Percentiles rank a stretch among this genome's conserved stretches.
phyloP scores from a whole-genome alignment of 805 yeast species.

The Candida hispaniensis region DNA sequence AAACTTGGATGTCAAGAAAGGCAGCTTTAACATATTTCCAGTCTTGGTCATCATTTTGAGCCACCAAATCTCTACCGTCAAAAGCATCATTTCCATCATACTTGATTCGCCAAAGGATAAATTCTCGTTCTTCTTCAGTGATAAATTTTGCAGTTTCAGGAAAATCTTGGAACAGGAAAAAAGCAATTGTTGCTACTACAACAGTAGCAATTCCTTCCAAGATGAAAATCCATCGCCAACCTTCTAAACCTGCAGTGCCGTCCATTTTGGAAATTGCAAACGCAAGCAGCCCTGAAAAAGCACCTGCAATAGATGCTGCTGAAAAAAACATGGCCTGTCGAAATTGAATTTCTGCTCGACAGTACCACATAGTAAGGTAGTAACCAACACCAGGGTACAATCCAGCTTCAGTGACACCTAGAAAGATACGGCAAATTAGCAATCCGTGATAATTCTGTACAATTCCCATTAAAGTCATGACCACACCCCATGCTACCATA shows the following conservation, averaged over 20 bases:
- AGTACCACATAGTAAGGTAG: slow-evolving; percentile 27
- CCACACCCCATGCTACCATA: slow-evolving; percentile 31
- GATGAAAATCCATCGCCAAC: slow-evolving; percentile 44
- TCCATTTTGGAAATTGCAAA: slow-evolving; percentile 37
- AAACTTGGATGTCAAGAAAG: slow-evolving; percentile 42
- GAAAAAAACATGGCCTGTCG: slow-evolving; percentile 33
- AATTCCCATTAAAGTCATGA: slow-evolving; percentile 29
- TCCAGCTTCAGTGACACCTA: slow-evolving; percentile 37
- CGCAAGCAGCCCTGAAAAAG: slow-evolving; percentile 39
- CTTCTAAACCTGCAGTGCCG: slow-evolving; percentile 32
- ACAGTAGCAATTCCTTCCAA: slow-evolving; percentile 39
- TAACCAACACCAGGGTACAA: slow-evolving; percentile 37
- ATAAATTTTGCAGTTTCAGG: slow-evolving; percentile 49
- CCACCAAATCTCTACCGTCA: slow-evolving; percentile 12
- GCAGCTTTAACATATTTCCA: slow-evolving; percentile 36
- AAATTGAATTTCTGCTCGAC: slow-evolving; percentile 31
- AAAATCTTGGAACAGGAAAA: slow-evolving; percentile 33
- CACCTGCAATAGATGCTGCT: slow-evolving; percentile 32
- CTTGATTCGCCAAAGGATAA: slow-evolving; percentile 26
- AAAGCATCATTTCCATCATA: slow-evolving; percentile 10
- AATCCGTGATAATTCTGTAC: slow-evolving; percentile 28
- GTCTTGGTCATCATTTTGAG: slow-evolving; percentile 31
- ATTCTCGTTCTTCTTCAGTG: slow-evolving; percentile 35
- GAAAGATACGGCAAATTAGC: slow-evolving; percentile 30
- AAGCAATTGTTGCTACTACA: slow-evolving; percentile 27